These are phyloP conservation scores for Fusarium bulbicola DNA, from an alignment of 2,329 filamentous ascomycete species.

Conservation along the genomic window DNA sequence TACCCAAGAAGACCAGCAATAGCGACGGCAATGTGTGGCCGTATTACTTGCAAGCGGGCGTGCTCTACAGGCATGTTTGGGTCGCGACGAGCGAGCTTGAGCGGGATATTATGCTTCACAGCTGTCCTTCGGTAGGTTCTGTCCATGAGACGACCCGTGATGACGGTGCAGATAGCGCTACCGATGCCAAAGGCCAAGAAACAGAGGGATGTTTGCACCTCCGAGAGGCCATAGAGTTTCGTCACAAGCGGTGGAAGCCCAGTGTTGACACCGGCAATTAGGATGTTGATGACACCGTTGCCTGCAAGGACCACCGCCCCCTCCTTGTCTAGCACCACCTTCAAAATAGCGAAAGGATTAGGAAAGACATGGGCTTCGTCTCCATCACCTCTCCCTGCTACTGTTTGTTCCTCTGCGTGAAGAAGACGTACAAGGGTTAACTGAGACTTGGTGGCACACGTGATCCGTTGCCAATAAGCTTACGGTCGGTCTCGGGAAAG, in stretches of 20 bases:
- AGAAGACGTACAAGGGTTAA: background rate
- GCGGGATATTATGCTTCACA: background rate
- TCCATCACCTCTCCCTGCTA: fast-evolving
- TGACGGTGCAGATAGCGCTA: background rate
- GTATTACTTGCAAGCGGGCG: background rate
- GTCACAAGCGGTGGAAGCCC: background rate
- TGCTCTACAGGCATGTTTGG: background rate
- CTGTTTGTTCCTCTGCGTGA: fast-evolving
- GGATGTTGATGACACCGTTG: background rate
- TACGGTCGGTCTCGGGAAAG: background rate
- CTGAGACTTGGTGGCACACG: background rate
- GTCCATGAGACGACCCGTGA: background rate
- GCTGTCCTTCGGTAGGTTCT: background rate
- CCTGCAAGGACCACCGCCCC: background rate
- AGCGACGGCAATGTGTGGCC: background rate
- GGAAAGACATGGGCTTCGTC: background rate
- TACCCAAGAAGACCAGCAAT: background rate
- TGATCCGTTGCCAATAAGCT: background rate
- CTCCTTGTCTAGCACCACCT: background rate
- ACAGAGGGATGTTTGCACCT: background rate
- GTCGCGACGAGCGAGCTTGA: background rate
- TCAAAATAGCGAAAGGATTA: background rate
- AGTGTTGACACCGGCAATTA: background rate
- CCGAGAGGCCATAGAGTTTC: background rate
- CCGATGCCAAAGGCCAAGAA: background rate